These are phyloP conservation scores for Clarireedia homoeocarpa DNA, from an alignment of 2,329 filamentous ascomycete species.

Conservation along the genomic window DNA sequence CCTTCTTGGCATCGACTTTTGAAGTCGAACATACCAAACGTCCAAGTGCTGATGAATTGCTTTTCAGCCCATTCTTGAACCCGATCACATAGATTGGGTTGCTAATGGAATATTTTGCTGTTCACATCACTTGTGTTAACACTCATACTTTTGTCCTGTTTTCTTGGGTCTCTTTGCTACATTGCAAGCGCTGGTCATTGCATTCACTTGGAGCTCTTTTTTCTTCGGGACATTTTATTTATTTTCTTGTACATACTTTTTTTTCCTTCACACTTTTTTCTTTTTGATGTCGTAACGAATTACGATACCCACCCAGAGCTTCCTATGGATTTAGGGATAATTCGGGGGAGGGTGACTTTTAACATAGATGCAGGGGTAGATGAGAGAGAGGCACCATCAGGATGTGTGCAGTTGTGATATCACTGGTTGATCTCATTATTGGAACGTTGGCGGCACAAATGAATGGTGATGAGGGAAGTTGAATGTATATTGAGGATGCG, in stretches of 20 bases:
- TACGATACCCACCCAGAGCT: conserved; percentile 8
- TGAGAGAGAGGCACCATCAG: neutral
- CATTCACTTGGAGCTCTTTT: conserved; percentile 16
- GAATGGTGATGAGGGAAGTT: too few relatives aligned
- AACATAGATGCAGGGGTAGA: conserved; percentile 8
- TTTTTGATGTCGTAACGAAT: conserved; percentile 12
- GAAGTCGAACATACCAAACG: conserved; percentile 91
- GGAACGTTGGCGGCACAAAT: neutral
- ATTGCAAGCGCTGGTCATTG: conserved; percentile 21
- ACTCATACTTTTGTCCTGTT: neutral
- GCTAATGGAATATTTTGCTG: neutral
- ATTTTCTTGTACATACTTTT: conserved; percentile 11
- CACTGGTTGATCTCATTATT: conserved; percentile 7
- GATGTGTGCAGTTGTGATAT: neutral
- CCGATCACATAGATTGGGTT: conserved; percentile 48
- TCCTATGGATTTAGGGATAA: conserved; percentile 9
- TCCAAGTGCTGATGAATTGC: conserved; percentile 84
- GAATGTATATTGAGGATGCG: neutral
- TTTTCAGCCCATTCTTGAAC: conserved; percentile 74
- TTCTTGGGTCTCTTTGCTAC: conserved; percentile 6
- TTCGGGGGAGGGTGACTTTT: conserved; percentile 1
- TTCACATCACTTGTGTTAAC: conserved; percentile 2
- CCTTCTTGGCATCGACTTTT: conserved; percentile 83
- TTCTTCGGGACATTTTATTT: conserved; percentile 3
- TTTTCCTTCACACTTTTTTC: neutral